A percentile compares a stretch with the other conserved stretches of the same genome.
These are phyloP conservation scores for Suhomyces coccinellae DNA, from an alignment of 1,139 yeast species.

Conservation along the genomic window DNA sequence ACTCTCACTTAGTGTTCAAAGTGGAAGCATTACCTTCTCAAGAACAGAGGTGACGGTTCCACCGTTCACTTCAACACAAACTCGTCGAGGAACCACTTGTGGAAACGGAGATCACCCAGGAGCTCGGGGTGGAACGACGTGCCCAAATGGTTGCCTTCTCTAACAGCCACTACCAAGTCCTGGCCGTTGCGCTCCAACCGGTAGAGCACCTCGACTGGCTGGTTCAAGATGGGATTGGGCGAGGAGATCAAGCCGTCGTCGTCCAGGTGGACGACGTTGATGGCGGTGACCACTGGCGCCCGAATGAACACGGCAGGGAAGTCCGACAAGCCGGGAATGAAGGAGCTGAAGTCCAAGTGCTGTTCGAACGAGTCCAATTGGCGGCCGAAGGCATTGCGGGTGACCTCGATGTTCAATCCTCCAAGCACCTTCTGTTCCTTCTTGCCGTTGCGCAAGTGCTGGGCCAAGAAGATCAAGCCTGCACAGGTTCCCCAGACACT, in stretches of 20 bases:
- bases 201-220: constrained; percentile 45
- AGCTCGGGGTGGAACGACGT: constrained; percentile 86
- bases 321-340: constrained; percentile 39
- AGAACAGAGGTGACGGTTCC: no score
- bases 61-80: constrained; percentile 42
- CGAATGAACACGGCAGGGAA: constrained; percentile 72
- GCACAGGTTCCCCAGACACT: constrained; percentile 91
- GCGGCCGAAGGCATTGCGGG: constrained; percentile 78
- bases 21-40: no score
- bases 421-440: constrained; percentile 64
- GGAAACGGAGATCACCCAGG: constrained; percentile 59
- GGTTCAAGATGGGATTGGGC: constrained; percentile 2
- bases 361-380: constrained; percentile 68
- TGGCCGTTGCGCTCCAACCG: constrained; percentile 26
- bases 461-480: constrained; percentile 69
- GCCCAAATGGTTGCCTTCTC: constrained; percentile 67
- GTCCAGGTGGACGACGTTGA: constrained; percentile 10
- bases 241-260: constrained; percentile 14
- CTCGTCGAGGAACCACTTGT: constrained; percentile 67
- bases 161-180: constrained; percentile 66
- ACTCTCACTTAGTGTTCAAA: no score
- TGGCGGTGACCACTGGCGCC: constrained; percentile 66
- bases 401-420: constrained; percentile 64
- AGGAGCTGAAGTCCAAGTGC: constrained; percentile 48
- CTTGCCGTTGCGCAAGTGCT: constrained; percentile 54